Evolutionary conservation across 2,329 filamentous ascomycete genomes (phyloP), one percentile per base, ranked within the genome.

Genomic region (Aspergillus sp.): DNA sequence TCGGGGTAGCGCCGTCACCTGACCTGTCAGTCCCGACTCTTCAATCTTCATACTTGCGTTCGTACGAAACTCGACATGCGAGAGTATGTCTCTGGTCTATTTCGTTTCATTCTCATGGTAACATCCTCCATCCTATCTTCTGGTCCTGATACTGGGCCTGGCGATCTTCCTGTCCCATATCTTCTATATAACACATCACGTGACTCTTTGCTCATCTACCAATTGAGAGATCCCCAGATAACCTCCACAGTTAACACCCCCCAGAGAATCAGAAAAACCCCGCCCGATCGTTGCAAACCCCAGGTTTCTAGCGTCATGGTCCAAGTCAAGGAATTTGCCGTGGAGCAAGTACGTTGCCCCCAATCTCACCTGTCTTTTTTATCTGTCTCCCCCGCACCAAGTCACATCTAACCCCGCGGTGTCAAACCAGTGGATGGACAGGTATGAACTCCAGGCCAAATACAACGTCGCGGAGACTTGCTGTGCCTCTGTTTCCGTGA

Each of bases 401-500:
- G 14, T 49, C 22, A 22, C 14, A n/a, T n/a, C 53, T 55, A n/a
- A 55, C 42, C 53, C 53, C 53, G 53, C 53, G 24, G 45, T 49
- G 29, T 14, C 29, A 20, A 7, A 32, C 5, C 24, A 85, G 82
- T 86, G 83, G 83, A 84, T 85, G 82, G 82, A 85, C 69, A 73
- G 77, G 42, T 77, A 84, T 67, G 82, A 84, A 64, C 78, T 75
- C 1, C 75, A 75, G 49, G 80, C 79, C 65, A 82, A 82, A 62
- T 82, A 83, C 73, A 93, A 96, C 73, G 84, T 94, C 52, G 89
- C 90, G 58, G 90, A 94, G 75, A 94, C 90, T 0, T 94, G 90
- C 69, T 89, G 86, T 57, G 86, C 88, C 4, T 91, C 89, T 2
- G 80, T 94, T 20, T 92, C 90, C 0, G 78, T 94, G 59, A 81